Evolutionary conservation across 495 filamentous ascomycete species (phyloP).

Genomic region (Xeromyces bisporus): DNA sequence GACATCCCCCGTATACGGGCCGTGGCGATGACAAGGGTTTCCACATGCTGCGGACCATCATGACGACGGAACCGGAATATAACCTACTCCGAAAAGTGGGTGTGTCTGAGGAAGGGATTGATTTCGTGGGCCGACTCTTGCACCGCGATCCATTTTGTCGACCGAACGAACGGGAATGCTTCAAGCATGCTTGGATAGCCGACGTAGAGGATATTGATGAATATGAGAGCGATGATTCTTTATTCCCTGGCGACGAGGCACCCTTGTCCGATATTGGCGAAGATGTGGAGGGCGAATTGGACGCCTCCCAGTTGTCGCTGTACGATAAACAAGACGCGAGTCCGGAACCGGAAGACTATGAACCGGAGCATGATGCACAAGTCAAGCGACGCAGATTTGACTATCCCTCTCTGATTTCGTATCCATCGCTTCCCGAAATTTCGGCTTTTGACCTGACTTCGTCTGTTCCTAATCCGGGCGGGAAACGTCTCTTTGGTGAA

Average conservation of each 20-base stretch:
- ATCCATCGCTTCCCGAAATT: slow-evolving; percentile 28
- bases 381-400: slow-evolving; percentile 25
- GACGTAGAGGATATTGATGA: slow-evolving; percentile 24
- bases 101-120: slow-evolving; percentile 47
- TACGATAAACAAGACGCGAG: slow-evolving; percentile 18
- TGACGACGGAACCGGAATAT: slow-evolving; percentile 50
- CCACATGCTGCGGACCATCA: slow-evolving; percentile 66
- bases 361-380: slow-evolving; percentile 17
- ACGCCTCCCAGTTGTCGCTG: slow-evolving; percentile 48
- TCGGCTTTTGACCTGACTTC: slow-evolving; percentile 22
- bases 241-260: slow-evolving; percentile 33
- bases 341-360: slow-evolving; percentile 13
- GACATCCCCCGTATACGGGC: slow-evolving; percentile 62
- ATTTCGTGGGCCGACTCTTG: slow-evolving; percentile 63
- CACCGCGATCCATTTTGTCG: slow-evolving; percentile 51
- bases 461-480: slow-evolving; percentile 12
- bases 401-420: slow-evolving; percentile 15
- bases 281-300: slow-evolving; percentile 32
- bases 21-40: slow-evolving; percentile 35
- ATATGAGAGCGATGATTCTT: slow-evolving; percentile 30
- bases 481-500: slow-evolving; percentile 61
- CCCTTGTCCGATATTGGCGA: slow-evolving; percentile 27
- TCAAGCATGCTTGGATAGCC: slow-evolving; percentile 50
- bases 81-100: slow-evolving; percentile 34
- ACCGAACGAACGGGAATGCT: slow-evolving; percentile 45